Conservation (phyloP, 2,329 filamentous ascomycete genomes). For the Apiospora marii region DNA sequence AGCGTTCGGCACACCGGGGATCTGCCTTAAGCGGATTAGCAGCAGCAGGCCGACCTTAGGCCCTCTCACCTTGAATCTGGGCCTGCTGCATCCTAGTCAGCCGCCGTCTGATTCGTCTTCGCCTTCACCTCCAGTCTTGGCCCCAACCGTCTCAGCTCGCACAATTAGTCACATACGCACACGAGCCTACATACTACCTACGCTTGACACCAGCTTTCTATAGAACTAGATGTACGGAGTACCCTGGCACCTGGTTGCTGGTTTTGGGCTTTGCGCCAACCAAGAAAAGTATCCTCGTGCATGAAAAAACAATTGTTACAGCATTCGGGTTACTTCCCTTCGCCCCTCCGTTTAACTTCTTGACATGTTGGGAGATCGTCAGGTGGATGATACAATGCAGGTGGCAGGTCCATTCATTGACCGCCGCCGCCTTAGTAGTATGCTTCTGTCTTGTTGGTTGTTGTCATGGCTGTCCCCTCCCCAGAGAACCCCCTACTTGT, state of each 20-base stretch:
- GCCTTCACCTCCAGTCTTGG: constrained; percentile 18
- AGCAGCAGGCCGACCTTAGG: not conserved
- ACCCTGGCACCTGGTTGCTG: not conserved
- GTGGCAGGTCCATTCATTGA: constrained; percentile 16
- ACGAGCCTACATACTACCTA: not conserved
- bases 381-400: constrained; percentile 14
- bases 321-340: not conserved
- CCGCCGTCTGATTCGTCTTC: constrained; percentile 16
- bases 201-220: not conserved
- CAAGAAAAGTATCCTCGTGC: not conserved
- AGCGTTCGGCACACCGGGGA: constrained; percentile 22
- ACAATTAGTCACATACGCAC: constrained; percentile 6
- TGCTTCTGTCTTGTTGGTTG: not conserved
- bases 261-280: not conserved
- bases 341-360: constrained; percentile 4
- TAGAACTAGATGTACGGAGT: not conserved
- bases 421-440: constrained; percentile 10
- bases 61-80: constrained; percentile 11
- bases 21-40: constrained; percentile 21
- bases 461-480: not conserved
- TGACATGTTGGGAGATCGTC: constrained; percentile 18
- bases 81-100: constrained; percentile 1
- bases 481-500: not conserved
- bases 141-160: constrained; percentile 16
- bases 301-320: not conserved